Evolutionary conservation across 2,329 filamentous ascomycete genomes (phyloP).

Genomic region (Grosmannia clavigera): DNA sequence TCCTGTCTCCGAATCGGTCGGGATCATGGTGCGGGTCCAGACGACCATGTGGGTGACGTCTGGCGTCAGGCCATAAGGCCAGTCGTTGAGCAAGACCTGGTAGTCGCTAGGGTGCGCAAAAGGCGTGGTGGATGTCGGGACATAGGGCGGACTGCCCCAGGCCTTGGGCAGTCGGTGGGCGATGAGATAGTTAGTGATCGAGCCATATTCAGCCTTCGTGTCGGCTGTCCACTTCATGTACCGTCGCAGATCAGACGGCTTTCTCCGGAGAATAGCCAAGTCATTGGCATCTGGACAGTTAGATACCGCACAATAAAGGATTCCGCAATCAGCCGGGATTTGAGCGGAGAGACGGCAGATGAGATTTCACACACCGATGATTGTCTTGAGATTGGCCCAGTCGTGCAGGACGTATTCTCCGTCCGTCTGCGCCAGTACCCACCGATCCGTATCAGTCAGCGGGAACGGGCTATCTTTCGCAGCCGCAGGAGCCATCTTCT

Average conservation of each 20-base stretch:
- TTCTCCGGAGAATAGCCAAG: conserved; percentile 64
- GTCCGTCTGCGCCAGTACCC: conserved; percentile 52
- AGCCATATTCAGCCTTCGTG: conserved; percentile 62
- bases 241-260: conserved; percentile 64
- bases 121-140: conserved; percentile 33
- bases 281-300: conserved; percentile 29
- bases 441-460: conserved; percentile 45
- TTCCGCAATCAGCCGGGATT: neutral
- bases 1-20: conserved; percentile 56
- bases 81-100: conserved; percentile 76
- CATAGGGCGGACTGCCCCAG: conserved; percentile 54
- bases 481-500: conserved; percentile 26
- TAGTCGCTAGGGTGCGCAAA: conserved; percentile 45
- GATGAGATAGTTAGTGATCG: conserved; percentile 67
- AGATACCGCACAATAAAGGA: too few species aligned
- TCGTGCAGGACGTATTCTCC: conserved; percentile 56
- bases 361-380: conserved; percentile 41
- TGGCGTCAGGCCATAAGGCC: conserved; percentile 69
- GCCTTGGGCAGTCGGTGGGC: conserved; percentile 51
- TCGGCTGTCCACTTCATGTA: conserved; percentile 69
- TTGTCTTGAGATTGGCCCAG: conserved; percentile 60
- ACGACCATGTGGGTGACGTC: conserved; percentile 73
- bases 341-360: neutral
- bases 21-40: conserved; percentile 76
- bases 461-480: conserved; percentile 39